phyloP scores from a whole-genome alignment of 2,329 filamentous ascomycete species.

The Fusarium newnesense region DNA sequence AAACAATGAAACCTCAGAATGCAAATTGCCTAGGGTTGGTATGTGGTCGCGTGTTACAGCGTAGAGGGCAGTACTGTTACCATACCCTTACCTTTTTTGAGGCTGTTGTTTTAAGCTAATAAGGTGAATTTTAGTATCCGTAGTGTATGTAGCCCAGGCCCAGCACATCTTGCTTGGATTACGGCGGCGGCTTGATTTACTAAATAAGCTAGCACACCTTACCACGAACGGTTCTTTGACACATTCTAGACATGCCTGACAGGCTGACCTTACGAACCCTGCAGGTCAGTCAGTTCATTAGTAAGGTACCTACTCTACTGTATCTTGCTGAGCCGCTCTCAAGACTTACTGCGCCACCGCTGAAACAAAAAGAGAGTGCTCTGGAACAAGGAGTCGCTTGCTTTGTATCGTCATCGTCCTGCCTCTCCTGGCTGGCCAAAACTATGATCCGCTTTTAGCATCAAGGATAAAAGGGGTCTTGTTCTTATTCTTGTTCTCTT shows the following conservation, averaged over 20 bases:
- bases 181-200: neutral
- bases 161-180: neutral
- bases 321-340: slow-evolving; percentile 1
- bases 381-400: neutral
- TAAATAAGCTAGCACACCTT: neutral
- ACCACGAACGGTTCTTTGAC: slow-evolving; percentile 2
- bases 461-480: slow-evolving; percentile 13
- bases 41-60: slow-evolving; percentile 38
- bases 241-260: neutral
- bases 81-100: neutral
- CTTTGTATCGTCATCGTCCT: slow-evolving; percentile 12
- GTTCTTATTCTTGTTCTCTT: neutral
- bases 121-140: neutral
- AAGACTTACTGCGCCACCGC: slow-evolving; percentile 3
- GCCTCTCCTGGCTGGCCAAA: neutral
- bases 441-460: slow-evolving; percentile 25
- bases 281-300: neutral
- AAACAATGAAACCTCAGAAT: neutral
- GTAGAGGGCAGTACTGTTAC: neutral
- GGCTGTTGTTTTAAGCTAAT: slow-evolving; percentile 1
- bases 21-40: slow-evolving; percentile 23
- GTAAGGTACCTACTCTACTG: neutral
- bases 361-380: slow-evolving; percentile 24
- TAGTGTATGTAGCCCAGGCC: neutral
- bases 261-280: neutral